Percentiles rank a stretch among this genome's conserved stretches.
Conservation (phyloP, 2,329 filamentous ascomycete genomes). For the Trichoderma citrinoviride region DNA sequence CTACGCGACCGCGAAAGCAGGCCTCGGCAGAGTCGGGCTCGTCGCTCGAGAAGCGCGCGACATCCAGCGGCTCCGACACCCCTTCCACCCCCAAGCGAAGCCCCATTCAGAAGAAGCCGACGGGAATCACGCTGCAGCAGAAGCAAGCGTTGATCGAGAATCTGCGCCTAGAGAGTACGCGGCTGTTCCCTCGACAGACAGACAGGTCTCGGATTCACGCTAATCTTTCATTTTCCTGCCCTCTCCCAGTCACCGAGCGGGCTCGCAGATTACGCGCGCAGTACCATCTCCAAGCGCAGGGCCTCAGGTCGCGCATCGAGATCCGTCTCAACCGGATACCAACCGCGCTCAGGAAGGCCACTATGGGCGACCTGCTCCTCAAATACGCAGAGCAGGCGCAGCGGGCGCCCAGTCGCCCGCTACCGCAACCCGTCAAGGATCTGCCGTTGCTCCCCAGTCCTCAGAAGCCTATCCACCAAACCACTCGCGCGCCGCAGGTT, state of each 20-base stretch:
- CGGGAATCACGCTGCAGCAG: constrained; percentile 64
- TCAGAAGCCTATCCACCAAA: constrained; percentile 35
- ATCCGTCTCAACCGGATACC: constrained; percentile 93
- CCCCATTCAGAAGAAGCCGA: constrained; percentile 60
- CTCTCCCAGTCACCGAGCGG: constrained; percentile 71
- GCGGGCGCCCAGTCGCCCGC: constrained; percentile 28
- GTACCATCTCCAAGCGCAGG: constrained; percentile 83
- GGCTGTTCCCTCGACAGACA: neutral
- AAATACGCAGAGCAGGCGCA: constrained; percentile 48
- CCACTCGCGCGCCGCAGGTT: constrained; percentile 25
- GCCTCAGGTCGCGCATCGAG: constrained; percentile 80
- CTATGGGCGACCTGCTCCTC: constrained; percentile 73
- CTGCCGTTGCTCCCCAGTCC: constrained; percentile 36
- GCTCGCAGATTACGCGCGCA: constrained; percentile 84
- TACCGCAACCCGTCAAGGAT: constrained; percentile 53
- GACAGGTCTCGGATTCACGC: constrained; percentile 15
- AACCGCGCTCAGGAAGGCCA: constrained; percentile 70
- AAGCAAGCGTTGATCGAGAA: constrained; percentile 90
- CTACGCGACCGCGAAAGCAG: constrained; percentile 41
- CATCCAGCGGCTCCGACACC: constrained; percentile 29
- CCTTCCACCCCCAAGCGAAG: constrained; percentile 49
- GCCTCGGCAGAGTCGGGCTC: constrained; percentile 28
- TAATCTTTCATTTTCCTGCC: constrained; percentile 12
- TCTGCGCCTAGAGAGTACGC: constrained; percentile 78
- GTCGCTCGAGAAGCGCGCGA: constrained; percentile 23